Conservation (phyloP, 352 stramenopile genomes). For the Pythium vanterpoolii region DNA sequence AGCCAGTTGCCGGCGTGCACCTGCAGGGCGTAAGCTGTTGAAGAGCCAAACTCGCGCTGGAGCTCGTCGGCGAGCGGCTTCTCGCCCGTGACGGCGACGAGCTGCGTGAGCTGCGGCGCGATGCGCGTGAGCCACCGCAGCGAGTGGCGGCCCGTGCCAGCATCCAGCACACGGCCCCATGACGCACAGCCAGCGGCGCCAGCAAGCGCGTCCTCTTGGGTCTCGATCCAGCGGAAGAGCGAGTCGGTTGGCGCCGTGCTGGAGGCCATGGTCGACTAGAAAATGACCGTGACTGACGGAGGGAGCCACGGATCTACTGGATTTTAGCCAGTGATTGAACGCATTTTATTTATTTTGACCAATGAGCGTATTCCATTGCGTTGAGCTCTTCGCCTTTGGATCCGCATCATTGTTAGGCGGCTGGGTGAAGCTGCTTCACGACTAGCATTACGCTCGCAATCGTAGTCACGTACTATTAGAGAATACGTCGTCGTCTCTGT, state of each 20-base stretch:
- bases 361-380: no score
- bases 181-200: conserved; percentile 4
- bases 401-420: no score
- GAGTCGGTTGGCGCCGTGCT: conserved; percentile 26
- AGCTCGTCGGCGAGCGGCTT: conserved; percentile 33
- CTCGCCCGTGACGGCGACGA: conserved; percentile 56
- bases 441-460: no score
- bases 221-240: conserved; percentile 53
- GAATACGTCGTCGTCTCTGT: background rate
- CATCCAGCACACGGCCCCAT: conserved; percentile 65
- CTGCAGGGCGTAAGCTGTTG: conserved; percentile 16
- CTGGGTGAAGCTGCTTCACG: no score
- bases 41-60: conserved; percentile 20
- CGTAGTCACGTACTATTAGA: no score
- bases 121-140: conserved; percentile 78
- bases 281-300: conserved; percentile 4
- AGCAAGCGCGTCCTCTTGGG: conserved; percentile 24
- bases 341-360: no score
- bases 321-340: background rate
- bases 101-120: conserved; percentile 28
- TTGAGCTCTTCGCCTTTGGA: no score
- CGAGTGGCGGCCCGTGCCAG: conserved; percentile 75
- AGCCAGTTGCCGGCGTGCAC: conserved; percentile 57
- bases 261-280: conserved; percentile 2
- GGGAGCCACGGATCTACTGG: no score